Percentiles rank a stretch among this genome's conserved stretches.
phyloP scores from a whole-genome alignment of 176 grass and related monocot genomes.

The Tuctoria greenei region DNA sequence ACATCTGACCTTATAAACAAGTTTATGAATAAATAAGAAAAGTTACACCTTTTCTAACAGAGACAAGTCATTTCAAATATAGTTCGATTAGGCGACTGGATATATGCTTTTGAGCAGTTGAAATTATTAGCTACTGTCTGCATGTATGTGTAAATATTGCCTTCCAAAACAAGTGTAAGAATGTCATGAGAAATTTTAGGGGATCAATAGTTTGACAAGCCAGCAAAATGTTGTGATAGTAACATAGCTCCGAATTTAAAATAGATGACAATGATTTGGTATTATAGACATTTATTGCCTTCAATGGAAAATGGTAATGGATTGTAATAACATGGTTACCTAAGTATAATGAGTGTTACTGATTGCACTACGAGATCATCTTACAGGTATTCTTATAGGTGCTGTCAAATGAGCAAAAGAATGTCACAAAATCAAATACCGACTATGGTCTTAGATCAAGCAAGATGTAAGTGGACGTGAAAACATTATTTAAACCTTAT shows the following conservation, averaged over 20 bases:
- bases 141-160: neutral
- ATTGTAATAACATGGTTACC: conserved; percentile 1
- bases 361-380: neutral
- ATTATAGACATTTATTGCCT: neutral
- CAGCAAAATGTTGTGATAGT: neutral
- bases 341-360: conserved; percentile 3
- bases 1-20: conserved; percentile 13
- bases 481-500: conserved; percentile 14
- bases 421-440: conserved; percentile 9
- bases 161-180: neutral
- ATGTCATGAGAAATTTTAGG: conserved; percentile 9
- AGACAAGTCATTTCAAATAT: conserved; percentile 34
- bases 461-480: conserved; percentile 11
- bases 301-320: conserved; percentile 1
- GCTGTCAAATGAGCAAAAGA: neutral
- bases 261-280: neutral
- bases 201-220: neutral
- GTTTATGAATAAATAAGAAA: conserved; percentile 16
- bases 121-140: conserved; percentile 8
- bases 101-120: conserved; percentile 8
- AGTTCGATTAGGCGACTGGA: conserved; percentile 2
- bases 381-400: neutral
- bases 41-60: neutral
- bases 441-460: neutral
- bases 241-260: conserved; percentile 20